phyloP scores from a whole-genome alignment of 2,329 filamentous ascomycete genomes.

The Epichloe glyceriae region DNA sequence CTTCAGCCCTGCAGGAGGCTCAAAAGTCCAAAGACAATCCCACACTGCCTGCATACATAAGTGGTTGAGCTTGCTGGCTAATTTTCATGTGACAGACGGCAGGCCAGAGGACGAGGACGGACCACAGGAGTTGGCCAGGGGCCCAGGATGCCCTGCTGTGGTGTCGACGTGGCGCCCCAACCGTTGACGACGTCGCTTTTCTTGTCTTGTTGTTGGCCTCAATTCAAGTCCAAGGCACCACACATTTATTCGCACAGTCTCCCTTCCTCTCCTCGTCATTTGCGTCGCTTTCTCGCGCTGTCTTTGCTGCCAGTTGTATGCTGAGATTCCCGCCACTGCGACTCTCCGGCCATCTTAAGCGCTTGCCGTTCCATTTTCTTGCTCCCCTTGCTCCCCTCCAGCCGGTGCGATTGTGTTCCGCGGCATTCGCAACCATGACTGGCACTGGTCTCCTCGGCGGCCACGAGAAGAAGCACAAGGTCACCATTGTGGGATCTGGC shows the following conservation, averaged over 20 bases:
- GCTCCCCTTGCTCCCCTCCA: background rate
- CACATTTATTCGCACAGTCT: background rate
- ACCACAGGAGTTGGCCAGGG: background rate
- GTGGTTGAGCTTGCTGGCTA: background rate
- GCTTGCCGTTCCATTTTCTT: background rate
- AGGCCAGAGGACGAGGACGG: too few species aligned
- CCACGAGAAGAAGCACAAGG: slow-evolving; percentile 68
- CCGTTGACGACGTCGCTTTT: background rate
- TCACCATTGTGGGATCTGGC: slow-evolving; percentile 86
- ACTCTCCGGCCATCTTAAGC: background rate
- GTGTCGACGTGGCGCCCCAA: background rate
- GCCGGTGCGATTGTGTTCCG: slow-evolving; percentile 1
- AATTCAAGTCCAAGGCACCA: background rate
- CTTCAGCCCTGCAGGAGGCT: too few species aligned
- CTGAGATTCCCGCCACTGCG: background rate
- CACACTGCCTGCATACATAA: too few species aligned
- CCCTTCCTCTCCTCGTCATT: background rate
- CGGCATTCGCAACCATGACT: slow-evolving; percentile 18
- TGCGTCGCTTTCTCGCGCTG: background rate
- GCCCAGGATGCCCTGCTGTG: background rate
- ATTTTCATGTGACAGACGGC: background rate
- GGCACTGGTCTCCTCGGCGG: slow-evolving; percentile 26
- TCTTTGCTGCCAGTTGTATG: slow-evolving; percentile 1
- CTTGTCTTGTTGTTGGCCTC: background rate
- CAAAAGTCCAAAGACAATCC: too few species aligned